Conservation (phyloP, 2,329 filamentous ascomycete species). For the Arthroderma uncinatum region DNA sequence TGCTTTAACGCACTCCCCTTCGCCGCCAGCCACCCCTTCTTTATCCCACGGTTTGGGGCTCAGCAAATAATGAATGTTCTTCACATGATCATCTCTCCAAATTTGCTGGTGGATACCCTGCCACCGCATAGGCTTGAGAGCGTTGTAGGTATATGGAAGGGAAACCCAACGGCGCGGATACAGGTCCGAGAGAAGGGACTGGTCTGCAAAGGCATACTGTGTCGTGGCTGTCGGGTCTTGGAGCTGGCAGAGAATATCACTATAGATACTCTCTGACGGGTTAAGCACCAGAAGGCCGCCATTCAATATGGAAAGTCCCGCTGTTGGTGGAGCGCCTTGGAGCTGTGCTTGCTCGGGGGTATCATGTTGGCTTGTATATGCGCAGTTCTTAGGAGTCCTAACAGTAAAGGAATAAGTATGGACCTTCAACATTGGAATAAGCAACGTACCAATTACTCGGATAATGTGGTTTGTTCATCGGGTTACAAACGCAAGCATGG, state of each 20-base stretch:
- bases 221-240: constrained; percentile 34
- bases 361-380: constrained; percentile 48
- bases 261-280: constrained; percentile 43
- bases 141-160: constrained; percentile 51
- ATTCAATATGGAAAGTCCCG: constrained; percentile 49
- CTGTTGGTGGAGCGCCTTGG: constrained; percentile 38
- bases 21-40: constrained; percentile 7
- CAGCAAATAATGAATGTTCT: constrained; percentile 53
- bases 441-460: constrained; percentile 54
- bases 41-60: constrained; percentile 55
- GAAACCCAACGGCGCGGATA: constrained; percentile 49
- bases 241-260: constrained; percentile 41
- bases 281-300: constrained; percentile 52
- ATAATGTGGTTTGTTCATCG: constrained; percentile 66
- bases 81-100: constrained; percentile 50
- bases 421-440: not conserved
- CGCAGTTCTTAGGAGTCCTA: constrained; percentile 48
- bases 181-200: constrained; percentile 47
- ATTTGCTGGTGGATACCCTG: constrained; percentile 47
- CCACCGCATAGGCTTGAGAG: constrained; percentile 48
- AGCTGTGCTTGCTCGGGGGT: constrained; percentile 42
- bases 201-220: constrained; percentile 50
- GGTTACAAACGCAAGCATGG: constrained; percentile 81
- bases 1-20: not conserved
- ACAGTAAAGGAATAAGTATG: not conserved